phyloP scores from a whole-genome alignment of 345 rosid species.

The Ceriops decandra region DNA sequence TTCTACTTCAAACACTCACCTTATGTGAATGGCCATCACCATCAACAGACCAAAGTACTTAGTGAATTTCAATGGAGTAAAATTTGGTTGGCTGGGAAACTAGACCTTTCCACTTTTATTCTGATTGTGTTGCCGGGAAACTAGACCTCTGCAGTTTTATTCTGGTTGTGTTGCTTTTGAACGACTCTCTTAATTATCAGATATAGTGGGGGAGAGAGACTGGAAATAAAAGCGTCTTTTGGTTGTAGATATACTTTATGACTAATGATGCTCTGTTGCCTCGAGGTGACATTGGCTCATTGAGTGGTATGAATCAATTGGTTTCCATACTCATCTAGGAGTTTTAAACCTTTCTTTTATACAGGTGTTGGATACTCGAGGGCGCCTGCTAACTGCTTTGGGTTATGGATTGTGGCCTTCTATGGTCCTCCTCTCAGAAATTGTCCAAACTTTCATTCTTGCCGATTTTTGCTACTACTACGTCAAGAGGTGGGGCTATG shows the following conservation, averaged over 20 bases:
- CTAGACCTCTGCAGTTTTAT: too few relatives aligned
- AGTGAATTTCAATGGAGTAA: too few relatives aligned
- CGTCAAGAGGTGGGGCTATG: conserved; percentile 54
- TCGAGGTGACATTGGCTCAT: not conserved
- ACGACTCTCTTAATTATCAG: too few relatives aligned
- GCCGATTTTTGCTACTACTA: conserved; percentile 98
- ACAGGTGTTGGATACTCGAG: conserved; percentile 89
- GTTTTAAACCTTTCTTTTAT: conserved; percentile 1
- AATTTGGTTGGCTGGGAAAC: too few relatives aligned
- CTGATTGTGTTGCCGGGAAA: too few relatives aligned
- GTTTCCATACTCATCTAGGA: not conserved
- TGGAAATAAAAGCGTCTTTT: not conserved
- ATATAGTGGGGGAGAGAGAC: too few relatives aligned
- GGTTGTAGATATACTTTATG: not conserved
- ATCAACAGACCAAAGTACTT: too few relatives aligned
- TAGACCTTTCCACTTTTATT: too few relatives aligned
- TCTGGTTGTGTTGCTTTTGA: too few relatives aligned
- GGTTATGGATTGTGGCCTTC: conserved; percentile 99
- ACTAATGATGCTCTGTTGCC: not conserved
- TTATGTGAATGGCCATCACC: too few relatives aligned
- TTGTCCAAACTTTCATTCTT: conserved; percentile 94
- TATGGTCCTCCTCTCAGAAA: conserved; percentile 94
- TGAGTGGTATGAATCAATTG: not conserved
- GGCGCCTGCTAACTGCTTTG: conserved; percentile 82
- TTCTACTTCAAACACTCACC: too few relatives aligned